Base-by-base conservation (phyloP, 257 asterid species). In the Gentiana straminea region DNA sequence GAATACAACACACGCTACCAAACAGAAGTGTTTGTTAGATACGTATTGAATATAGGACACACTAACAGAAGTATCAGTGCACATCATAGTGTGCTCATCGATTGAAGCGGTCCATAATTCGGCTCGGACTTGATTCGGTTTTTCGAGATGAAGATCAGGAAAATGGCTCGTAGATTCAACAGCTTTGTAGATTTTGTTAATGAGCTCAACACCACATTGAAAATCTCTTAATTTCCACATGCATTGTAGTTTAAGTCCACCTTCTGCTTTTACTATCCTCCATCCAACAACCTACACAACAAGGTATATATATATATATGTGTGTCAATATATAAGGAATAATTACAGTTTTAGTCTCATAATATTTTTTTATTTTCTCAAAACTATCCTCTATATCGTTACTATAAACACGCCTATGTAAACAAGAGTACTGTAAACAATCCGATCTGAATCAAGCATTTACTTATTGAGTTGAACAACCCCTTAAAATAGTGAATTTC, bases 181-280 rank as follows among this genome's bases (percentile, higher is more conserved):
- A 13, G 67, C 80, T 3, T 54, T 50, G 46, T 43, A 60, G 24
- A 91, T 91, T 75, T 95, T 74, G 11, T 73, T 68, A 13, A 86
- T 75, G 61, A 91, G 77, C 61, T 81, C 95, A 61, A 73, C 81
- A 39, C 84, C 94, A 55, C 92, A 79, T 51, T 71, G 67, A 7
- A 44, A 60, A 70, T 90, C 95, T 72, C 81, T 82, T 48, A 90
- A 74, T 81, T 82, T 90, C 96, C 96, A 86, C 61, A 76, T 6
- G 35, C 95, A 84, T 47, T 75, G 75, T 12, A 90, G 78, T 79
- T 68, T 86, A 15, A 72, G 46, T 8, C 43, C 68, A 50, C 81
- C 94, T 54, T 66, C 94, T 65, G 71, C 89, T 15, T 68, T 58
- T 3, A 74, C 68, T 55, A 84, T 6, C 68, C 73, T 86, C 98